Evolutionary conservation across 768 basidiomycete genomes (phyloP).

Genomic region (Crepidotus variabilis): DNA sequence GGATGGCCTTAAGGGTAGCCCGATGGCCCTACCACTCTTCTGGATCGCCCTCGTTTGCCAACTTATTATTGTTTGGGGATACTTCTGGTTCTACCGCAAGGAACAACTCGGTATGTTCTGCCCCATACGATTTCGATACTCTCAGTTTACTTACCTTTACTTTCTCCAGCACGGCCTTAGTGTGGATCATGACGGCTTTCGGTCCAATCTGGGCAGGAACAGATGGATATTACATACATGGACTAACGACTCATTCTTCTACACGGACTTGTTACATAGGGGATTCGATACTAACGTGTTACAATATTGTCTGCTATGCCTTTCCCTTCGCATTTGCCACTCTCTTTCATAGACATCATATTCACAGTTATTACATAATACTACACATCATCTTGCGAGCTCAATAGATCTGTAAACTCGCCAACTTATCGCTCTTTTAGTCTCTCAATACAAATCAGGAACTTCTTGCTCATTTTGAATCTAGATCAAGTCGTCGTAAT

Average conservation of each 20-base stretch:
- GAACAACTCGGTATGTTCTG: conserved; percentile 75
- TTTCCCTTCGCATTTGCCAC: conserved; percentile 18
- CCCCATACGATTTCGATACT: neutral
- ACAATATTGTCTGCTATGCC: conserved; percentile 19
- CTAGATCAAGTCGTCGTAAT: too few relatives aligned
- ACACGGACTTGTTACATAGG: conserved; percentile 24
- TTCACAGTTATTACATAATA: conserved; percentile 10
- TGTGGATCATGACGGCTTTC: conserved; percentile 2
- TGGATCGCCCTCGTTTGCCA: conserved; percentile 84
- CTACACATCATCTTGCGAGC: conserved; percentile 9
- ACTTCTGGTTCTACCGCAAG: conserved; percentile 97
- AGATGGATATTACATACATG: conserved; percentile 12
- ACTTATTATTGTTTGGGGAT: conserved; percentile 82
- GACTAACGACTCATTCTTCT: conserved; percentile 18
- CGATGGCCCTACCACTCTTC: conserved; percentile 81
- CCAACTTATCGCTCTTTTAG: neutral
- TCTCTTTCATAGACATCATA: conserved; percentile 20
- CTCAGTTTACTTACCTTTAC: conserved; percentile 2
- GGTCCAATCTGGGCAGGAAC: conserved; percentile 14
- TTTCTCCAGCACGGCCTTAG: conserved; percentile 20
- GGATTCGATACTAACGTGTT: conserved; percentile 23
- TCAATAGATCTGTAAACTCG: neutral
- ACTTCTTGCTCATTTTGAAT: too few relatives aligned
- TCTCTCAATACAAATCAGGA: neutral
- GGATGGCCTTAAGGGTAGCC: conserved; percentile 70